Evolutionary conservation across 441 rosid species (phyloP), one percentile per base, ranked within the genome.

Genomic region (Gossypium lobatum): DNA sequence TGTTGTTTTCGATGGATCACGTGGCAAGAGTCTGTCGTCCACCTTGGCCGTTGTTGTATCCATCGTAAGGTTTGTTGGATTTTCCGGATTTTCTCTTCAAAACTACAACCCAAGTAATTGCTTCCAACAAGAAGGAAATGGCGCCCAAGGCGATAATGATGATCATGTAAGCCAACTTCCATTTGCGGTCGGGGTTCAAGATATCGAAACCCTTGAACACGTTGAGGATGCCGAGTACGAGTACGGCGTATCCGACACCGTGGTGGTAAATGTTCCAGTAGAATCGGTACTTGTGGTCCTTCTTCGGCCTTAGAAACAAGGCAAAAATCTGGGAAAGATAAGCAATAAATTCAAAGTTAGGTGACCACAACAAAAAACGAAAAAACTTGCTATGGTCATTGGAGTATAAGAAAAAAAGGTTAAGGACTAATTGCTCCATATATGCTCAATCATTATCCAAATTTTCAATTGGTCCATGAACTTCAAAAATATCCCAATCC

Each of bases 221-320:
- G 25, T 88, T 88, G 78, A 88, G 8, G 69, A 88, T 77, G 52
- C 88, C 87, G 0, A 88, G 82, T 61, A 84, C 14, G 2, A 88
- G 59, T 58, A 88, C 82, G 21, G 82, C 23, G 72, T 85, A 84
- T 25, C 92, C 92, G 13, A 86, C 46, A 20, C 85, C 28, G 11
- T 88, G 92, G 85, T 88, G 92, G 70, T 88, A 86, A 72, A 88
- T 78, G 66, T 86, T 88, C 92, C 92, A 88, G 80, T 82, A 80
- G 63, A 83, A 80, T 64, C 92, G 59, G 58, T 73, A 83, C 78
- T 88, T 88, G 87, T 86, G 86, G 80, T 88, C 92, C 88, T 86
- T 86, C 74, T 80, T 79, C 8, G 92, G 92, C 60, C 92, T 80
- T 34, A 86, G 64, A 46, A 88, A 75, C 85, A 88, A 73, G 0